phyloP scores from a whole-genome alignment of 2,329 filamentous ascomycete species.

The Penicillium brasilianum region DNA sequence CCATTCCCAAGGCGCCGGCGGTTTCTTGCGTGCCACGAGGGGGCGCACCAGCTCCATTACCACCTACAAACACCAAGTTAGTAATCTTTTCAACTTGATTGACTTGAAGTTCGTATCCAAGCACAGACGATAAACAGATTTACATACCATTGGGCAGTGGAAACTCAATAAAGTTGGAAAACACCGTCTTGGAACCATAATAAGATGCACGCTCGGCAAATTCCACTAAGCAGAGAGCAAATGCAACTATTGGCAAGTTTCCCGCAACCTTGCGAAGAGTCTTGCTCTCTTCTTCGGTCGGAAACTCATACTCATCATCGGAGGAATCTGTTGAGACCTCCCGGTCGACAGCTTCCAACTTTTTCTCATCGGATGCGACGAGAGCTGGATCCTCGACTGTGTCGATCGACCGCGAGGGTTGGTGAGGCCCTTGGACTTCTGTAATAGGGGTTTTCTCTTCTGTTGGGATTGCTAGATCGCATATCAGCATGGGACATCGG shows the following conservation, averaged over 20 bases:
- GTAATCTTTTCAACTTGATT: neutral
- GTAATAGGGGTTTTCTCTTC: neutral
- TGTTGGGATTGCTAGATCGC: neutral
- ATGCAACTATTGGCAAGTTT: constrained; percentile 58
- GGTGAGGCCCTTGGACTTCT: neutral
- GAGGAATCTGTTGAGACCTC: neutral
- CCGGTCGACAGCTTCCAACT: neutral
- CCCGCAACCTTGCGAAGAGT: constrained; percentile 58
- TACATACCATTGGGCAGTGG: constrained; percentile 56
- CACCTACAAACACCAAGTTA: constrained; percentile 10
- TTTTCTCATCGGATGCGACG: neutral
- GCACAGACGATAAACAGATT: neutral
- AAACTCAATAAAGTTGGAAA: constrained; percentile 67
- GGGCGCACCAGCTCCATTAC: constrained; percentile 37
- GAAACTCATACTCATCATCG: constrained; percentile 39
- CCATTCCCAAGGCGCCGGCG: constrained; percentile 63
- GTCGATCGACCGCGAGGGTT: neutral
- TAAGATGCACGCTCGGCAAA: constrained; percentile 66
- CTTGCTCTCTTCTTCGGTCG: constrained; percentile 54
- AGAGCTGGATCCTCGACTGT: neutral
- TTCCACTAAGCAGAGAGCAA: constrained; percentile 63
- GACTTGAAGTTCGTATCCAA: neutral
- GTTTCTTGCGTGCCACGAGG: constrained; percentile 45
- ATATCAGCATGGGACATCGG: neutral
- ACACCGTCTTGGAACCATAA: constrained; percentile 61